Evolutionary conservation across 2,329 filamentous ascomycete genomes (phyloP).

Genomic region (Trichoderma endophyticum): DNA sequence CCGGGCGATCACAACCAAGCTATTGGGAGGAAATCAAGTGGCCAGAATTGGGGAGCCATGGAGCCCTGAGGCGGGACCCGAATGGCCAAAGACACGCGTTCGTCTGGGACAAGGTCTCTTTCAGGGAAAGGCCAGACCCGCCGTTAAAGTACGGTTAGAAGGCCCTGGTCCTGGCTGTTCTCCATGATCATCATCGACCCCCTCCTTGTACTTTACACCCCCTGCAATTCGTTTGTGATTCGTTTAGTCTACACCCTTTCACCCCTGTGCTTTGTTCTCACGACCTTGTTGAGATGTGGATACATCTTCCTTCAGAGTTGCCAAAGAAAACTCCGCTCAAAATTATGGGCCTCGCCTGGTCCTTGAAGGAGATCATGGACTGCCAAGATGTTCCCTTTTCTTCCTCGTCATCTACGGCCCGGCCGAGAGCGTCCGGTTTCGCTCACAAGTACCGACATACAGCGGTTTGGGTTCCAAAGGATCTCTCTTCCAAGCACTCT

Average conservation of each 20-base stretch:
- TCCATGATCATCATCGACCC: conserved; percentile 14
- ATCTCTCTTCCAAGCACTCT: background rate
- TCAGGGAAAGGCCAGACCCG: conserved; percentile 5
- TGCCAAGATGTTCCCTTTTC: conserved; percentile 5
- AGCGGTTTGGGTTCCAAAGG: background rate
- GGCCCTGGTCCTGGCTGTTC: background rate
- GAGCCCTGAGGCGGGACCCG: conserved; percentile 11
- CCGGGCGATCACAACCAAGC: conserved; percentile 17
- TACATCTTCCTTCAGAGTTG: background rate
- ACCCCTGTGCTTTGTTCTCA: background rate
- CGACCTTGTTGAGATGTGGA: background rate
- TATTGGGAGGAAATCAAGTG: conserved; percentile 15
- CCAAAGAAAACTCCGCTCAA: conserved; percentile 10
- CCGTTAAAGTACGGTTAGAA: background rate
- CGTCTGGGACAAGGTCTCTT: background rate
- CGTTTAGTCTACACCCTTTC: background rate
- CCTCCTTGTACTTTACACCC: background rate
- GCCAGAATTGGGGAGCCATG: conserved; percentile 1
- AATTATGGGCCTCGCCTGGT: conserved; percentile 4
- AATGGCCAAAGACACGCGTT: conserved; percentile 15
- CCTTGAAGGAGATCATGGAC: conserved; percentile 13
- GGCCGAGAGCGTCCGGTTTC: background rate
- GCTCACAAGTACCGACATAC: background rate
- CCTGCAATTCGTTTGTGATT: background rate
- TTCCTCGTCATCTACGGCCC: background rate